Percentiles rank a stretch among this genome's conserved stretches.
These are phyloP conservation scores for Daldinia decipiens DNA, from an alignment of 495 filamentous ascomycete genomes.

Conservation along the genomic window DNA sequence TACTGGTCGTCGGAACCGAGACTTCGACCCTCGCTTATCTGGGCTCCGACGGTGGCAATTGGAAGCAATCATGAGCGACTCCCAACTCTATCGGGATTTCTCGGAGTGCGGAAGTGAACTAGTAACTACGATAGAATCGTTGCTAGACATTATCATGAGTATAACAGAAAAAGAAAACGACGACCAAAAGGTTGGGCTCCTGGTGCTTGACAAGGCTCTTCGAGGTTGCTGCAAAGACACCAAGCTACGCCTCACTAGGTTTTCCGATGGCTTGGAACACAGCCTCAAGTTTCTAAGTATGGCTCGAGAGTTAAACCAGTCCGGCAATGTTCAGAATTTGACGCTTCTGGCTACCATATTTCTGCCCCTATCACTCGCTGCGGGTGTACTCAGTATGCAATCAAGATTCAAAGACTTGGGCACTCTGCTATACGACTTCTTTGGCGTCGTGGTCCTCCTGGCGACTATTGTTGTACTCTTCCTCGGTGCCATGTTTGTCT, in stretches of 20 bases:
- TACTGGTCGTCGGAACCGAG: neutral
- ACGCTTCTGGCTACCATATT: neutral
- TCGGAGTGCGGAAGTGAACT: neutral
- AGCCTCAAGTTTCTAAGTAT: neutral
- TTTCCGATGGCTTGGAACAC: neutral
- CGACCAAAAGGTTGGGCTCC: neutral
- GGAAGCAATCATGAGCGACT: neutral
- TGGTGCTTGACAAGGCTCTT: neutral
- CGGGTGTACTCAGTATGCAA: constrained; percentile 1
- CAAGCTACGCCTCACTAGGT: neutral
- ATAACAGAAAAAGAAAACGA: neutral
- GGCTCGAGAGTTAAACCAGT: neutral
- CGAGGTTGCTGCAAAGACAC: neutral
- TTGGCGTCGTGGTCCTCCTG: neutral
- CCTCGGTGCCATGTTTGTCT: neutral
- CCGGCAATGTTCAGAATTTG: constrained; percentile 2
- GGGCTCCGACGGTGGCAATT: neutral
- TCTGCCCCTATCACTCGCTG: neutral
- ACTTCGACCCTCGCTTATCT: neutral
- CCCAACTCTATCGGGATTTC: neutral
- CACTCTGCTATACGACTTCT: neutral
- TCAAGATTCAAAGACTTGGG: constrained; percentile 1
- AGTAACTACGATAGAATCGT: neutral
- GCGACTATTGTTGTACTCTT: neutral
- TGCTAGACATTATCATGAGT: neutral